These are phyloP conservation scores for Sanguinoderma infundibulare DNA, from an alignment of 1,284 basidiomycete species.

Conservation along the genomic window DNA sequence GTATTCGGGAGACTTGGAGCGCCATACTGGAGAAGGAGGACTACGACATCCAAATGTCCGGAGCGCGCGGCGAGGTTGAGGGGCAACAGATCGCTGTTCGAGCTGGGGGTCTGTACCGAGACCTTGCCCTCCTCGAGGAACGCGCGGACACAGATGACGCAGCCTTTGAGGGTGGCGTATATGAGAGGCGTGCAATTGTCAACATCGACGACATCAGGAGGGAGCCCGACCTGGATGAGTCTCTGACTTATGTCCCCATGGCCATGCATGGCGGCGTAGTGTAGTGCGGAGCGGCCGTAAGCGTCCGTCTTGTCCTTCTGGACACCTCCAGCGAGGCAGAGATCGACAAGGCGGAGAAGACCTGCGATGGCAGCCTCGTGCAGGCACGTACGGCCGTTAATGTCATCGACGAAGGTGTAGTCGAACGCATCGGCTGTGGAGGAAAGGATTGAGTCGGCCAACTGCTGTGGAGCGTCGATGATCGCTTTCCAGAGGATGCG, in stretches of 20 bases:
- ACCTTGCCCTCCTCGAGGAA: slow-evolving; percentile 74
- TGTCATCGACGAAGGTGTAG: slow-evolving; percentile 93
- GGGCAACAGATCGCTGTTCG: slow-evolving; percentile 80
- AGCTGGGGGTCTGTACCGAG: slow-evolving; percentile 57
- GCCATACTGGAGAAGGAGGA: slow-evolving; percentile 77
- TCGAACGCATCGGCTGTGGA: slow-evolving; percentile 79
- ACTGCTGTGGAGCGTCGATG: slow-evolving; percentile 75
- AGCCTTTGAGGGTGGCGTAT: slow-evolving; percentile 90
- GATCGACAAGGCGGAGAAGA: slow-evolving; percentile 75
- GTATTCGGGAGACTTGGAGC: slow-evolving; percentile 86
- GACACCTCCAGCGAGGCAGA: slow-evolving; percentile 82
- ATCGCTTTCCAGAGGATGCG: slow-evolving; percentile 92
- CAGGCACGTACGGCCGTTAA: slow-evolving; percentile 95
- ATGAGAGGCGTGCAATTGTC: slow-evolving; percentile 95
- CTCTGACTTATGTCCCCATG: slow-evolving; percentile 79
- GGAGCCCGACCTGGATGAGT: slow-evolving; percentile 73
- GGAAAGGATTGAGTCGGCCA: slow-evolving; percentile 76
- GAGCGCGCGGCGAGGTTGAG: slow-evolving; percentile 91
- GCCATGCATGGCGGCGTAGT: slow-evolving; percentile 96
- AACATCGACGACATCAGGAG: slow-evolving; percentile 79
- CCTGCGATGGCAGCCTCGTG: slow-evolving; percentile 94
- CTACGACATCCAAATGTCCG: slow-evolving; percentile 87
- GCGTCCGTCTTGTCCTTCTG: slow-evolving; percentile 75
- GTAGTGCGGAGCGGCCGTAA: slow-evolving; percentile 92
- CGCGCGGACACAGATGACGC: slow-evolving; percentile 80